Percentiles rank a stretch among this genome's conserved stretches.
phyloP scores from a whole-genome alignment of 495 filamentous ascomycete species.

The Aspergillus homomorphus region DNA sequence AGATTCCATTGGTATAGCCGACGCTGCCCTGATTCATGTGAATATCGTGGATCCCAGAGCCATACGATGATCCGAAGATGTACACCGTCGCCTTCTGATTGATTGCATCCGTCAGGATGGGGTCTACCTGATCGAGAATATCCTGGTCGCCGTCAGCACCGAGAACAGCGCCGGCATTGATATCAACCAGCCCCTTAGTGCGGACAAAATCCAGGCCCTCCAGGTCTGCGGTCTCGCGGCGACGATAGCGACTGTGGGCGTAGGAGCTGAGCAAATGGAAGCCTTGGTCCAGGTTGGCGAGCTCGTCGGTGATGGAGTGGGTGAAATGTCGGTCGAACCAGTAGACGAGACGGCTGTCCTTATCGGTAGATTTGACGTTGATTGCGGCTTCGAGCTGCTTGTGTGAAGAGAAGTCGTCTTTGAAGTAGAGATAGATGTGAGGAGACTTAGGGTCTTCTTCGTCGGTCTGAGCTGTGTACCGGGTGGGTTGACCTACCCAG shows the following conservation, averaged over 20 bases:
- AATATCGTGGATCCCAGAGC: constrained; percentile 39
- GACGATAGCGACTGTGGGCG: background rate
- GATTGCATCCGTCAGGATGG: constrained; percentile 34
- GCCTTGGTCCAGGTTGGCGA: constrained; percentile 20
- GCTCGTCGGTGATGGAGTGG: constrained; percentile 22
- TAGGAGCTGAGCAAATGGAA: constrained; percentile 21
- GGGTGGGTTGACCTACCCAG: constrained; percentile 26
- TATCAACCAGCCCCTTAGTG: constrained; percentile 21
- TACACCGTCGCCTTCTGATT: constrained; percentile 31
- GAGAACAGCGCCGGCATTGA: constrained; percentile 13
- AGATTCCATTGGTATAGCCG: constrained; percentile 35
- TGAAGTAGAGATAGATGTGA: constrained; percentile 30
- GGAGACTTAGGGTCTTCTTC: constrained; percentile 27
- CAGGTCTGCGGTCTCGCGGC: constrained; percentile 7
- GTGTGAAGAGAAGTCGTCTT: constrained; percentile 12
- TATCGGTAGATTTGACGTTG: constrained; percentile 28
- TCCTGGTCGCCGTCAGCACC: constrained; percentile 19
- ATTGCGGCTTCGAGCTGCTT: constrained; percentile 25
- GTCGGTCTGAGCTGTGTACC: constrained; percentile 22
- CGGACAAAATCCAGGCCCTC: constrained; percentile 28
- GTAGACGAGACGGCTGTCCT: constrained; percentile 26
- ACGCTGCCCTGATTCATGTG: constrained; percentile 46
- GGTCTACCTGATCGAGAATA: constrained; percentile 34
- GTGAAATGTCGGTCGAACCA: constrained; percentile 26
- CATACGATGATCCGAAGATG: constrained; percentile 34